Percentiles rank a stretch among this genome's conserved stretches.
phyloP scores from a whole-genome alignment of 2,329 filamentous ascomycete species.

The Xylariales sp. region DNA sequence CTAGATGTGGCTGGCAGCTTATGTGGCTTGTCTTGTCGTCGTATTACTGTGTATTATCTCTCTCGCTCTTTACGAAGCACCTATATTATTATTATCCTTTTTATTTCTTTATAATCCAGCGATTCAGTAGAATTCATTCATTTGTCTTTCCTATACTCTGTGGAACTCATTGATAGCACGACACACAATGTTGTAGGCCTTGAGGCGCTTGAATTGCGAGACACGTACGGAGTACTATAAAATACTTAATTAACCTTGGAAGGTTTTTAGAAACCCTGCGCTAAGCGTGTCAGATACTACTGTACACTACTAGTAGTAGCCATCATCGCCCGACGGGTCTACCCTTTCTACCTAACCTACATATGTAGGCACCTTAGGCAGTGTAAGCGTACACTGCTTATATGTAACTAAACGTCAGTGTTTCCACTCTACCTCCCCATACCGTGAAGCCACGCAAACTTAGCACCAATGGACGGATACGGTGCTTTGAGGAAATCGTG shows the following conservation, averaged over 20 bases:
- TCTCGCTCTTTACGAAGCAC: neutral
- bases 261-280: neutral
- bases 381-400: too few species aligned
- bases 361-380: too few species aligned
- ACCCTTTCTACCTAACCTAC: too few species aligned
- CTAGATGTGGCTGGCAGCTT: constrained; percentile 4
- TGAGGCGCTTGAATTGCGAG: neutral
- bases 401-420: too few species aligned
- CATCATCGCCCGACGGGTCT: neutral
- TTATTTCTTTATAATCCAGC: too few species aligned
- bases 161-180: neutral
- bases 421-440: too few species aligned
- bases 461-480: too few species aligned
- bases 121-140: too few species aligned
- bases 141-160: too few species aligned
- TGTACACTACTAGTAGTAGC: too few species aligned
- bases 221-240: neutral
- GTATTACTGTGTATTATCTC: neutral
- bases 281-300: neutral
- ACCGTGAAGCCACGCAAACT: too few species aligned
- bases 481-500: neutral
- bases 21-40: constrained; percentile 15
- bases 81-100: neutral
- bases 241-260: too few species aligned
- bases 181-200: neutral